Base-by-base conservation (phyloP, 805 yeast genomes). In the Candida succiphila region DNA sequence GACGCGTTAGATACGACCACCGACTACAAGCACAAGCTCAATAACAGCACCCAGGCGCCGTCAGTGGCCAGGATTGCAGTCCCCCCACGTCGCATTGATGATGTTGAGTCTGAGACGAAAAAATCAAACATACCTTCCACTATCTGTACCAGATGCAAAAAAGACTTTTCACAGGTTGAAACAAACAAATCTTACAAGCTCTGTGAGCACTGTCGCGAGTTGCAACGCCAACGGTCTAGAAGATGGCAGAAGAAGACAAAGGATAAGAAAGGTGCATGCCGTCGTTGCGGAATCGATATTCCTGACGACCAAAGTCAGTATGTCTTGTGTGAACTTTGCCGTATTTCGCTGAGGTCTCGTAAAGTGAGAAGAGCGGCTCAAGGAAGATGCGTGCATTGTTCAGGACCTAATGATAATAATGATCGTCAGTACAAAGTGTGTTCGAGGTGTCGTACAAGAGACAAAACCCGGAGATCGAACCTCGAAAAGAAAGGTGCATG, bases 331-430 rank as follows among this genome's bases (percentile, higher is more conserved):
- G 74, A 75, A 5, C 62, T 61, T 28, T 78, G 85, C 45, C 60
- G 85, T 27, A 63, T 60, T 42, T 65, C 67, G 26, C 56, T 77
- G 22, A 58, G 84, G 40, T 56, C 66, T 2, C 57, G 75, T 30
- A 78, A 78, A 45, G 73, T 75, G 1, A 65, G 62, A 34, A 58
- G 85, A 27, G 79, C 73, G 5, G 72, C 74, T 10, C 68, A 65
- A 41, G 84, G 85, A 1, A 68, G 67, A 44, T 78, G 85, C 55
- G 80, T 78, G 13, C 84, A 78, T 46, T 78, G 85, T 40, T 62
- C 76, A 1, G 81, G 82, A 3, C 75, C 77, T 7, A 65, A 65
- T 34, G 68, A 63, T 25, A 45, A 54, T 14, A 49, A 64, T 6
- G 65, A 61, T 35, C 59, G 67, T 1, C 62, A 60, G 33, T 77